A percentile compares a stretch with the other conserved stretches of the same genome.
Evolutionary conservation across 2,329 filamentous ascomycete genomes (phyloP).

Genomic region (Talaromyces sp.): DNA sequence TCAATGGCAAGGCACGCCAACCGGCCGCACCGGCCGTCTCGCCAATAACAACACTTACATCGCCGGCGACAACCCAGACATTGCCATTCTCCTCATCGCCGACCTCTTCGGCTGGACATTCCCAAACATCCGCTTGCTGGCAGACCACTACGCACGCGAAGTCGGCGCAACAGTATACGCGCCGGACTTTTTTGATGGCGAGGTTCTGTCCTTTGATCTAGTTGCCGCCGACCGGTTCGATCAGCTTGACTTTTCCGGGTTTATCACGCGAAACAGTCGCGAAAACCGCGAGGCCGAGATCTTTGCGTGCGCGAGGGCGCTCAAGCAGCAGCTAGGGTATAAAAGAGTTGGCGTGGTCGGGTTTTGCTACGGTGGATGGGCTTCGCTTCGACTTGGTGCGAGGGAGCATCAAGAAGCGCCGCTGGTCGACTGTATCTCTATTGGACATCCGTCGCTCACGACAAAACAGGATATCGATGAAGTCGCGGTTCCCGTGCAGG

Average conservation of each 20-base stretch:
- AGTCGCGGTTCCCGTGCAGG: conserved; percentile 47
- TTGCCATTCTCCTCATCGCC: conserved; percentile 35
- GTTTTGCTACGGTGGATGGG: conserved; percentile 53
- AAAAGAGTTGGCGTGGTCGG: conserved; percentile 42
- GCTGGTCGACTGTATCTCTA: conserved; percentile 44
- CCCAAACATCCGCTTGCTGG: conserved; percentile 42
- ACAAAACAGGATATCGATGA: conserved; percentile 44
- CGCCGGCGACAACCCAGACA: conserved; percentile 28
- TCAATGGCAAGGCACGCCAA: conserved; percentile 38
- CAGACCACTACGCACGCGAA: conserved; percentile 45
- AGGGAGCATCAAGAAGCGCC: conserved; percentile 25
- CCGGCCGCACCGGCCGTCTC: conserved; percentile 30
- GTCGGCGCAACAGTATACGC: conserved; percentile 45
- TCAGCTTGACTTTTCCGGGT: conserved; percentile 37
- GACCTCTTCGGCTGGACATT: conserved; percentile 45
- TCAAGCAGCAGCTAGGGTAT: conserved; percentile 22
- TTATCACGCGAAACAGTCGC: conserved; percentile 34
- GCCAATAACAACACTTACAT: conserved; percentile 33
- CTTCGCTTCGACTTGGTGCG: conserved; percentile 43
- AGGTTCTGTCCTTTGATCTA: conserved; percentile 26
- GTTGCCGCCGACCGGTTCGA: conserved; percentile 23
- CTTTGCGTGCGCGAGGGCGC: conserved; percentile 27
- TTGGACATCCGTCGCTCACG: conserved; percentile 44
- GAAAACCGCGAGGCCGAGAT: conserved; percentile 36
- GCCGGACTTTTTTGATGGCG: conserved; percentile 35